phyloP scores from a whole-genome alignment of 2,329 filamentous ascomycete species.

The Trichoderma koningiopsis region DNA sequence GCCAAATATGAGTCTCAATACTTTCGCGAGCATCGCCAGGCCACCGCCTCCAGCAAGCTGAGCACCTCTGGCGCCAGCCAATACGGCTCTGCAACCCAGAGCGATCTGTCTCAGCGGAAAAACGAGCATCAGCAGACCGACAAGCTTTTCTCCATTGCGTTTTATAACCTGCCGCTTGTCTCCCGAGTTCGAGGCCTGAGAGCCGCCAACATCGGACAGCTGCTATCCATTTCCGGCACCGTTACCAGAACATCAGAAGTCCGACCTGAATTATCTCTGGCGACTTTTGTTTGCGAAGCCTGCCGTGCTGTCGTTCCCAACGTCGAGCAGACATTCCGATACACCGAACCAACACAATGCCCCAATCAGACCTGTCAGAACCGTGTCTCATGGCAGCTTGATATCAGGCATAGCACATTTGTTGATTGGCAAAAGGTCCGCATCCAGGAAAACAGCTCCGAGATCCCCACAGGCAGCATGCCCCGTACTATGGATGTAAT shows the following conservation, averaged over 20 bases:
- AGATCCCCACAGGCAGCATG: conserved; percentile 98
- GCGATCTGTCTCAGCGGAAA: conserved; percentile 72
- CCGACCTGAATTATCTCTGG: conserved; percentile 86
- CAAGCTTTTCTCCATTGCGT: conserved; percentile 89
- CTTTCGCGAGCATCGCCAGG: conserved; percentile 88
- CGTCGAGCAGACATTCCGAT: conserved; percentile 95
- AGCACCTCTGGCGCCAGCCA: conserved; percentile 69
- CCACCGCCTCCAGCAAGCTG: conserved; percentile 71
- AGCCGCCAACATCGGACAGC: conserved; percentile 85
- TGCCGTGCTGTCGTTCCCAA: conserved; percentile 85
- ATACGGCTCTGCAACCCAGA: conserved; percentile 62
- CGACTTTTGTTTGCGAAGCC: conserved; percentile 87
- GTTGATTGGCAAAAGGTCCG: conserved; percentile 99
- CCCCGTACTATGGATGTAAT: conserved; percentile 97
- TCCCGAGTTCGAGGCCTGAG: conserved; percentile 83
- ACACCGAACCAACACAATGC: conserved; percentile 95
- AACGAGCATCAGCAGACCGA: conserved; percentile 95
- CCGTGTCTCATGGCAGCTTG: conserved; percentile 89
- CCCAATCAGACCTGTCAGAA: conserved; percentile 88
- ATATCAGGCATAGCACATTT: conserved; percentile 95
- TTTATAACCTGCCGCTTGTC: conserved; percentile 89
- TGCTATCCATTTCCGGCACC: conserved; percentile 94
- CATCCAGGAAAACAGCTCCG: conserved; percentile 96
- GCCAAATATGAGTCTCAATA: conserved; percentile 93
- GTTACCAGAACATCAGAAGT: conserved; percentile 97